phyloP scores from a whole-genome alignment of 2,329 filamentous ascomycete species.

The Teratosphaeria nubilosa region DNA sequence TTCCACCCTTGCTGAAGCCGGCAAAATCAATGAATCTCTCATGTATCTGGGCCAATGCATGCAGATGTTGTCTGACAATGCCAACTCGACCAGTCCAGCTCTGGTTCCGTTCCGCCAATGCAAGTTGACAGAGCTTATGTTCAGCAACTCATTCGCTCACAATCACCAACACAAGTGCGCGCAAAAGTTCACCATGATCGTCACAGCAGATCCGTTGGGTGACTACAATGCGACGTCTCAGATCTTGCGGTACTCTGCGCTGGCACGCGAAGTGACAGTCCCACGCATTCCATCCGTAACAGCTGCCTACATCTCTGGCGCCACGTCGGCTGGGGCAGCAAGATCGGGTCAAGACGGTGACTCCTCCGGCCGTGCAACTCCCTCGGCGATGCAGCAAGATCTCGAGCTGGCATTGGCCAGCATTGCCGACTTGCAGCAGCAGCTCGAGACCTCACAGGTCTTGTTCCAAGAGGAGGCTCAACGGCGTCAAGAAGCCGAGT shows the following conservation, averaged over 20 bases:
- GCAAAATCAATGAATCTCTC: slow-evolving; percentile 95
- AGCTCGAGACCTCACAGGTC: slow-evolving; percentile 64
- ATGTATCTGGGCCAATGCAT: slow-evolving; percentile 98
- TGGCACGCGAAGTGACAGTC: slow-evolving; percentile 86
- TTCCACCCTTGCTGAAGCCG: slow-evolving; percentile 83
- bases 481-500: slow-evolving; percentile 60
- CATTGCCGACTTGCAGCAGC: slow-evolving; percentile 65
- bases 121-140: slow-evolving; percentile 44
- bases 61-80: slow-evolving; percentile 81
- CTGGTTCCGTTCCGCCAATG: slow-evolving; percentile 64
- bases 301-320: slow-evolving; percentile 48
- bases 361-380: slow-evolving; percentile 36
- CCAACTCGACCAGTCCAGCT: slow-evolving; percentile 39
- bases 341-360: slow-evolving; percentile 9
- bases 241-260: slow-evolving; percentile 85
- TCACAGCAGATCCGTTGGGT: slow-evolving; percentile 83
- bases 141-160: slow-evolving; percentile 38
- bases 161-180: slow-evolving; percentile 45
- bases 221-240: slow-evolving; percentile 97
- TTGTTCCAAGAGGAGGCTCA: slow-evolving; percentile 63
- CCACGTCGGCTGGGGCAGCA: slow-evolving; percentile 3
- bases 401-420: slow-evolving; percentile 75
- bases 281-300: slow-evolving; percentile 78
- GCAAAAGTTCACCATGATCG: slow-evolving; percentile 90
- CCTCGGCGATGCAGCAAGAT: slow-evolving; percentile 45